Evolutionary conservation across 1,284 basidiomycete genomes (phyloP).

Genomic region (Apiotrichum domesticum): DNA sequence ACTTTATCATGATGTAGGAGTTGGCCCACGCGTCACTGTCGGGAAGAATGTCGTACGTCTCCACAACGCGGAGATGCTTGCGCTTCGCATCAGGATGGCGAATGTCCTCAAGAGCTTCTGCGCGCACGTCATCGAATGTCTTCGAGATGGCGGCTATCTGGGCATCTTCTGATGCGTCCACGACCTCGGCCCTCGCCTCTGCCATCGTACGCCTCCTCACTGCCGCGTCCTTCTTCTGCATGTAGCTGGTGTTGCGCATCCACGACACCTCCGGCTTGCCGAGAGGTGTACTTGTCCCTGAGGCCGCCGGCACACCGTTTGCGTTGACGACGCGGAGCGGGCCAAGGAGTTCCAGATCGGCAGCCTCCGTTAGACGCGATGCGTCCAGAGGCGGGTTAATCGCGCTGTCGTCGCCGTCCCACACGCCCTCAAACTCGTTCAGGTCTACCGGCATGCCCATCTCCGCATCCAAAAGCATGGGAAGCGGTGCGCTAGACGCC

Average conservation of each 20-base stretch:
- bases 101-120: slow-evolving; percentile 54
- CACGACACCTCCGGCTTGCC: slow-evolving; percentile 62
- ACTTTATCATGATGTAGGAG: slow-evolving; percentile 79
- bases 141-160: slow-evolving; percentile 76
- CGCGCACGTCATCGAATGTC: slow-evolving; percentile 64
- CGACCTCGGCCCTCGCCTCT: slow-evolving; percentile 46
- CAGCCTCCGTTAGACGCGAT: slow-evolving; percentile 30
- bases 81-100: slow-evolving; percentile 64
- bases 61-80: slow-evolving; percentile 65
- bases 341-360: slow-evolving; percentile 33
- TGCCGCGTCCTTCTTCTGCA: slow-evolving; percentile 52
- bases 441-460: slow-evolving; percentile 89
- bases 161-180: slow-evolving; percentile 70
- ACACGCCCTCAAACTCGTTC: slow-evolving; percentile 69
- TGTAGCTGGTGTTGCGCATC: slow-evolving; percentile 82
- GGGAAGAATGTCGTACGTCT: slow-evolving; percentile 76
- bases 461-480: slow-evolving; percentile 91
- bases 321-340: slow-evolving; percentile 21
- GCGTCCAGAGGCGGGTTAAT: slow-evolving; percentile 66
- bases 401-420: slow-evolving; percentile 69
- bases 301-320: slow-evolving; percentile 10
- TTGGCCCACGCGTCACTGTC: slow-evolving; percentile 84
- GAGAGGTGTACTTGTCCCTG: neutral
- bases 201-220: slow-evolving; percentile 20
- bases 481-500: slow-evolving; percentile 69